Base-by-base conservation (phyloP, 352 stramenopile species). In the Globisporangium nunn region DNA sequence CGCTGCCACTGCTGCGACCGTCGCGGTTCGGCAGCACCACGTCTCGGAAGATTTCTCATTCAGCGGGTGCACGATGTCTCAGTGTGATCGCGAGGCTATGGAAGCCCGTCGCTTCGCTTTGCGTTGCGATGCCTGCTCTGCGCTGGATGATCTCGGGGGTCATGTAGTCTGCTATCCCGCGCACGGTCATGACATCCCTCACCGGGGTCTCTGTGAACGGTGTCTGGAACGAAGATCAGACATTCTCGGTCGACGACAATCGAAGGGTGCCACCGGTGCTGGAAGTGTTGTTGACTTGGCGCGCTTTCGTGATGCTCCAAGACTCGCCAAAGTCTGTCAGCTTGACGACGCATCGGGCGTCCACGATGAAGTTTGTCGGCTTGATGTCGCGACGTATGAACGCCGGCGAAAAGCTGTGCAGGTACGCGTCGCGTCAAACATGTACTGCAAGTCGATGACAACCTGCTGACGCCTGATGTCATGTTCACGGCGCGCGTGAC, bases 161-260 rank as follows among this genome's bases (percentile, higher is more conserved):
- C 82, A 93, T 93, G 64, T 91, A 93, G 50, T 93, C 82, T 23
- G 71, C 74, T 5, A 76, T 90, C n/a, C 82, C 78, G 14, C 70
- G 68, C n/a, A 92, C 76, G 17, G 82, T 90, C 82, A 92, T 88
- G 18, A 50, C 59, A 23, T 62, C 2, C 31, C 31, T 60, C 39
- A 23, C 37, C 2, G 46, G 31, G 2, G 58, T 31, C 39, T 6
- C 33, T 6, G 56, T 28, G 6, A 37, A 37, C 6, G 50, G 17
- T 3, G 48, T 61, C 10, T 46, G 45, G 28, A 60, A 51, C 11
- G 47, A 61, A 5, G 39, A 50, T 54, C 54, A 64, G 14, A 51
- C 47, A 5, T 62, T 50, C 18, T 39, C 48, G 12, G 3, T 33
- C 1, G 40, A 40, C 1, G 52, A 57, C 49, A 47, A 18, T 12